Base-by-base conservation (phyloP, 176 grass and related monocot species). In the Oryza nivara region DNA sequence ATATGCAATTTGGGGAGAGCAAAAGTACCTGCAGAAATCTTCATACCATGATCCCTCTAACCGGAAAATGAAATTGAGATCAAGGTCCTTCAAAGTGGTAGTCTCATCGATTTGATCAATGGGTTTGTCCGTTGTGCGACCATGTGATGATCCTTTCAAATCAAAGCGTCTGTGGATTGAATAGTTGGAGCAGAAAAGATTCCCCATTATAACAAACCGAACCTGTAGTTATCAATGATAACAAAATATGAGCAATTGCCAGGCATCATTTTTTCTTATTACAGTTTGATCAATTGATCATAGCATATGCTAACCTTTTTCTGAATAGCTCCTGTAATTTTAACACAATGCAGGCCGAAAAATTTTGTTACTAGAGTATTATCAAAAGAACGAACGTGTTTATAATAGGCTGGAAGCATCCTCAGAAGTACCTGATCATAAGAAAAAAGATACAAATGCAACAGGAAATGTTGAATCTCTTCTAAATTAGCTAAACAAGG, bases 321-420 rank as follows among this genome's bases (percentile, higher is more conserved):
- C 41, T 94, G 92, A 87, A 87, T 87, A 74, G 92, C 83, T 71
- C 94, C 94, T 11, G 87, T 93, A 11, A 94, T 74, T 83, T 97
- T 97, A 47, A 97, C 92, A 58, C 88, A 94, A 38, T 94, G 94
- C 40, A 97, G 68, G 23, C 92, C 92, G 52, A 97, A 97, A 79
- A 97, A 97, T 60, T 85, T 94, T 30, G 94, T 94, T 46, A 97
- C 86, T 34, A 97, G 81, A 67, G 92, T 94, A 67, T 87, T 84
- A 51, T 97, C 89, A 28, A 87, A 92, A 76, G 72, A 9, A 36
- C 83, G 83, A 8, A 97, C 92, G 80, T 97, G 94, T 11, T 90
- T 97, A 52, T 94, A 97, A 11, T 97, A 97, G 6, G 92, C 80
- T 41, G 92, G 94, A 77, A 97, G 94, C 94, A 97, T 97, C 90